These are phyloP conservation scores for Hyaloscypha variabilis DNA, from an alignment of 495 filamentous ascomycete species.

Conservation along the genomic window DNA sequence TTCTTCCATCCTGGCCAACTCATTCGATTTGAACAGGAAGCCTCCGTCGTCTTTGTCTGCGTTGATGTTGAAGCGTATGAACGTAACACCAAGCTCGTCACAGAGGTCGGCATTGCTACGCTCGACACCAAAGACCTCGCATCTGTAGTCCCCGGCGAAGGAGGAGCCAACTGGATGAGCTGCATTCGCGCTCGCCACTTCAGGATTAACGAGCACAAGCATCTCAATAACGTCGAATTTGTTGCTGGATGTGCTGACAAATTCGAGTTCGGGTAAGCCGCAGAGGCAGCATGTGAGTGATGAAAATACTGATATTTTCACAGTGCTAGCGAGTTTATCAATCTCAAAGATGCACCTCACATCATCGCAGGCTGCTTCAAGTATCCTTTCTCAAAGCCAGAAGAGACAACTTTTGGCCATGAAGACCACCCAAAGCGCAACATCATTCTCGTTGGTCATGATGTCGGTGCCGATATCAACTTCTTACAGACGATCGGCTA, in stretches of 20 bases:
- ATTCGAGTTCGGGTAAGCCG: conserved; percentile 73
- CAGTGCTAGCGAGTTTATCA: conserved; percentile 43
- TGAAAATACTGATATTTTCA: conserved; percentile 18
- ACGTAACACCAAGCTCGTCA: conserved; percentile 59
- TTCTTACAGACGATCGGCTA: conserved; percentile 66
- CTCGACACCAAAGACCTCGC: conserved; percentile 69
- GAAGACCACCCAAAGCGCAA: conserved; percentile 46
- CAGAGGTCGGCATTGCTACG: conserved; percentile 83
- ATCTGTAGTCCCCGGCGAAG: conserved; percentile 58
- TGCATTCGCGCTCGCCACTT: conserved; percentile 74
- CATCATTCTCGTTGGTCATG: conserved; percentile 81
- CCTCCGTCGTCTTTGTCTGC: conserved; percentile 67
- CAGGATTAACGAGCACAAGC: conserved; percentile 67
- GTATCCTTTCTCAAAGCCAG: conserved; percentile 44
- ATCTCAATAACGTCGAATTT: conserved; percentile 64
- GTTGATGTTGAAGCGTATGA: conserved; percentile 87
- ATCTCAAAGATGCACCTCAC: conserved; percentile 39
- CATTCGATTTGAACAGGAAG: conserved; percentile 46
- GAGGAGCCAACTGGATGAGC: conserved; percentile 63
- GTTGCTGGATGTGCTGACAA: conserved; percentile 68
- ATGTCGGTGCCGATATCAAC: conserved; percentile 62
- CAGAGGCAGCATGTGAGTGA: not conserved
- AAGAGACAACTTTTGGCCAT: conserved; percentile 17
- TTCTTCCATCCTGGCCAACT: conserved; percentile 23
- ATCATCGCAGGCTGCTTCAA: conserved; percentile 53